Conservation (phyloP, 441 rosid genomes). For the Populus hybrid region DNA sequence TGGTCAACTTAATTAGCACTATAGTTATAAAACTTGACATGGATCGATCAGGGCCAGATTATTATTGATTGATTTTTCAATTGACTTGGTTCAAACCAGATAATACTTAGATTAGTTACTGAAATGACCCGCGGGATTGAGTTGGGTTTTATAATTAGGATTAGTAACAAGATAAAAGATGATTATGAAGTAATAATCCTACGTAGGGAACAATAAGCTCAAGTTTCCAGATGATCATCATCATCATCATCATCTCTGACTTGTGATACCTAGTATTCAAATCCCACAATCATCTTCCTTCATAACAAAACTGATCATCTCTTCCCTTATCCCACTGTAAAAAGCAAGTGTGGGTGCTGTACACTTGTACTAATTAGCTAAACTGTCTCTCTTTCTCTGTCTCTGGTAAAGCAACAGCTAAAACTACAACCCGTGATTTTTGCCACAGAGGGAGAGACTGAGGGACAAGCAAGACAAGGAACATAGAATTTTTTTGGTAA, state of each 20-base stretch:
- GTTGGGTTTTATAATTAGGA: too few relatives aligned
- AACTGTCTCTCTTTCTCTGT: neutral
- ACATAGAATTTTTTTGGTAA: constrained; percentile 32
- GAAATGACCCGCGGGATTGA: too few relatives aligned
- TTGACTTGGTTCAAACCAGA: too few relatives aligned
- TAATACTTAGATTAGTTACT: too few relatives aligned
- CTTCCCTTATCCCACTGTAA: neutral
- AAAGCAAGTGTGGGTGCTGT: neutral
- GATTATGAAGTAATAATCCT: neutral
- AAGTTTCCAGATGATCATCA: neutral
- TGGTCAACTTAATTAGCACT: too few relatives aligned
- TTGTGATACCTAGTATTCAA: neutral
- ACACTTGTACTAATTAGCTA: neutral
- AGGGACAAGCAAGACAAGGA: neutral
- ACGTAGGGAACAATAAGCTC: neutral
- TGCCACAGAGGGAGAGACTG: constrained; percentile 13
- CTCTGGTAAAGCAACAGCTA: constrained; percentile 29
- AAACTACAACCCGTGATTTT: constrained; percentile 23
- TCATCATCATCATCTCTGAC: neutral
- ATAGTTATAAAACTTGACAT: too few relatives aligned
- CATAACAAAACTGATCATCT: neutral
- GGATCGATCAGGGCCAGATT: too few relatives aligned
- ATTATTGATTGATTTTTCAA: too few relatives aligned
- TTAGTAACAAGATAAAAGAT: neutral
- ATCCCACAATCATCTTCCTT: neutral